These are phyloP conservation scores for Pythium plurisporium DNA, from an alignment of 352 stramenopile genomes.

Conservation along the genomic window DNA sequence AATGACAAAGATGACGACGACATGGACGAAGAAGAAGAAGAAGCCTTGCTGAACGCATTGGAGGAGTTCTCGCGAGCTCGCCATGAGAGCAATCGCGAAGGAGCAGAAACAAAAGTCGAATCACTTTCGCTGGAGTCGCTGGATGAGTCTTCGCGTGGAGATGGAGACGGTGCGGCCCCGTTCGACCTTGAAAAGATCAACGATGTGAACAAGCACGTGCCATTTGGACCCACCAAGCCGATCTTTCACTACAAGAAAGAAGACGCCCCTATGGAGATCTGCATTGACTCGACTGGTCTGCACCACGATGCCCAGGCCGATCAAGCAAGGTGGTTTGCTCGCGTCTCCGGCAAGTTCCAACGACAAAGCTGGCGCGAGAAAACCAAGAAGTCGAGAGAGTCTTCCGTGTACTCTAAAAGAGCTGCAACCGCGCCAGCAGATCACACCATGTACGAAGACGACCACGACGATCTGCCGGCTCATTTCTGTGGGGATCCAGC, in stretches of 20 bases:
- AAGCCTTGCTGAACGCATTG: conserved; percentile 6
- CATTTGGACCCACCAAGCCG: not conserved
- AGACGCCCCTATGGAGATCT: too few relatives aligned
- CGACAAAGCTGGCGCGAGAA: not conserved
- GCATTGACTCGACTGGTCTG: too few relatives aligned
- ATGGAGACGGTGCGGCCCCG: not conserved
- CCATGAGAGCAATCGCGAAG: not conserved
- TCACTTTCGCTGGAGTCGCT: too few relatives aligned
- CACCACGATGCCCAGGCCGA: too few relatives aligned
- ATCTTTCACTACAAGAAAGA: conserved; percentile 14
- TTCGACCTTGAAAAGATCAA: not conserved
- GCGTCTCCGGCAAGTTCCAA: conserved; percentile 1
- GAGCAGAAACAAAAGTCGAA: too few relatives aligned
- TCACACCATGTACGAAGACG: too few relatives aligned
- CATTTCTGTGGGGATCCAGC: conserved; percentile 1
- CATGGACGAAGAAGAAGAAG: conserved; percentile 11
- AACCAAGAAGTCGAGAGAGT: not conserved
- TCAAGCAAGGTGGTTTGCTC: too few relatives aligned
- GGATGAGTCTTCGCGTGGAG: not conserved
- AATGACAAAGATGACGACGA: conserved; percentile 9
- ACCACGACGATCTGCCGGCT: not conserved
- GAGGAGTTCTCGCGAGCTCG: conserved; percentile 1
- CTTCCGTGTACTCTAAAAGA: too few relatives aligned
- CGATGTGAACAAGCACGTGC: not conserved
- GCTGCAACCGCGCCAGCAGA: too few relatives aligned